These are phyloP conservation scores for Rhodotorula sphaerocarpa DNA, from an alignment of 768 basidiomycete species.

Conservation along the genomic window DNA sequence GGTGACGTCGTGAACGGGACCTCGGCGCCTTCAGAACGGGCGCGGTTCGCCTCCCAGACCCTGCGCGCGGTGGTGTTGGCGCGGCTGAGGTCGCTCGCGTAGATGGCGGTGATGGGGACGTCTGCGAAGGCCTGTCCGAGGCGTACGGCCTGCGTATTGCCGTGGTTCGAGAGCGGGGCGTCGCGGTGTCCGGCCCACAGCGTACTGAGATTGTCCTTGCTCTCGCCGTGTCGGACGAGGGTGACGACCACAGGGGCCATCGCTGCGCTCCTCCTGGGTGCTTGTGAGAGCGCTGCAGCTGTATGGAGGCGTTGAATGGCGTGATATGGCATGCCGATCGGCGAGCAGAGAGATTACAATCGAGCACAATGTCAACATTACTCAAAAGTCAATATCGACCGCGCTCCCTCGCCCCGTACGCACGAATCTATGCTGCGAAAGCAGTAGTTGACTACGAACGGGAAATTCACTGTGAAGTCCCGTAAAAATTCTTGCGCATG, in stretches of 20 bases:
- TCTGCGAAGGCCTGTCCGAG: constrained; percentile 34
- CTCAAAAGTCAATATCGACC: no score
- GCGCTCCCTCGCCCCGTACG: no score
- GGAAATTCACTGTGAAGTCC: no score
- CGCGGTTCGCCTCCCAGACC: constrained; percentile 25
- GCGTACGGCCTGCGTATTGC: constrained; percentile 29
- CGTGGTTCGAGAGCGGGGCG: constrained; percentile 33
- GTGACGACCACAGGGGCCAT: constrained; percentile 30
- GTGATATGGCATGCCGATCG: no score
- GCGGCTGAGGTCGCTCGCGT: constrained; percentile 44
- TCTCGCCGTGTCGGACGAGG: constrained; percentile 34
- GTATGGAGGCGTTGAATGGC: no score
- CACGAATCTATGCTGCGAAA: no score
- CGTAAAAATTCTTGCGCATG: no score
- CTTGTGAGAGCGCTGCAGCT: no score
- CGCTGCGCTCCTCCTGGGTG: no score
- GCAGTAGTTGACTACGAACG: no score
- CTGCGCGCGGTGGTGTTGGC: constrained; percentile 44
- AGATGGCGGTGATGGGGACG: constrained; percentile 41
- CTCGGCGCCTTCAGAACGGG: background rate
- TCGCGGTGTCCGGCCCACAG: constrained; percentile 35
- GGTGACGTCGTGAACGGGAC: constrained; percentile 14
- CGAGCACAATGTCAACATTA: no score
- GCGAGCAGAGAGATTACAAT: no score
- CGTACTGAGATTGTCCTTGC: constrained; percentile 20